Evolutionary conservation across 495 filamentous ascomycete genomes (phyloP), one percentile per base, ranked within the genome.

Genomic region (Amphirosellinia nigrospora): DNA sequence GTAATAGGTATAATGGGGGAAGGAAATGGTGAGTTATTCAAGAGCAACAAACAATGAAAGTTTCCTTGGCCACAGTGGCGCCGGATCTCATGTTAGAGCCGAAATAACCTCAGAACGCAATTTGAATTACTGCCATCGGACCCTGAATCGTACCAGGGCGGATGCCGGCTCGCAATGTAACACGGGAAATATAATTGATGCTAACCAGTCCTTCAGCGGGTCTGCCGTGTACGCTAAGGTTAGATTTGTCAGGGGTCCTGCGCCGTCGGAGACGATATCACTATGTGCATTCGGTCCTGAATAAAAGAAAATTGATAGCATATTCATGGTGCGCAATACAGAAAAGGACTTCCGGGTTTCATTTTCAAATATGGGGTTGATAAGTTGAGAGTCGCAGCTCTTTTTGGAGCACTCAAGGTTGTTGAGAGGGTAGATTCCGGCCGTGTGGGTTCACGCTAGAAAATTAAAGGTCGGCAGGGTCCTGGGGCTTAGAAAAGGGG

Each of bases 191-290:
- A 26, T 39, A 50, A 28, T 32, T 58, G 41, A 36, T 46, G 36
- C 65, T 68, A 68, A 68, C 65, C 38, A 23, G 23, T 43, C 58
- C 4, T 8, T 0, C 36, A 58, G 36, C 50, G 36, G 64, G 64
- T 36, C 64, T 53, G 21, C 5, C 36, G 26, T 36, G 16, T 11
- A 21, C 4, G n/a, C n/a, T n/a, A n/a, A n/a, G n/a, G n/a, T 50
- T 30, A 32, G 6, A 64, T 64, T 50, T 64, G 43, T 38, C 62
- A 64, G 62, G 60, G 62, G 39, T 64, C 36, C 56, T 39, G 53
- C 23, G 23, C 16, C 30, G 32, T 16, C 5, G 26, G 26, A 1
- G 9, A 5, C 28, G 26, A 30, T 5, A 10, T 16, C 4, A 50
- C 8, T 26, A 9, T 8, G 26, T 50, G 21, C 46, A 11, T 23